Evolutionary conservation across 257 asterid genomes (phyloP).

Genomic region (Solanum paucissectum): DNA sequence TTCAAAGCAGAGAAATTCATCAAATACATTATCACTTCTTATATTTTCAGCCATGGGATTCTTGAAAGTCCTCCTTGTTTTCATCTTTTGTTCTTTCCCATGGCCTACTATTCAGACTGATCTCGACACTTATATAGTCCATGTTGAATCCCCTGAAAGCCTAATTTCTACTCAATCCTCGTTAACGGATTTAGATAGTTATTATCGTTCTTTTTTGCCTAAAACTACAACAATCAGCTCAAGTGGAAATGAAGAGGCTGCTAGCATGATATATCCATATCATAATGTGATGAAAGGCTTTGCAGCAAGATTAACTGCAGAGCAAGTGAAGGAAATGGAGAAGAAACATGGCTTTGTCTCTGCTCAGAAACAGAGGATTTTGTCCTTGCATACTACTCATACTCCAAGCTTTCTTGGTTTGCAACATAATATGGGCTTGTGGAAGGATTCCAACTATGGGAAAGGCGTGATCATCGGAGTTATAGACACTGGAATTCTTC

Average conservation of each 20-base stretch:
- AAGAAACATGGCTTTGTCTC: slow-evolving; percentile 17
- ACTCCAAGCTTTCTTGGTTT: slow-evolving; percentile 39
- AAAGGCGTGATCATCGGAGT: slow-evolving; percentile 44
- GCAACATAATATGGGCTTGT: slow-evolving; percentile 25
- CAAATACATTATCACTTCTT: neutral
- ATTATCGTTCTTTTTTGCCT: slow-evolving; percentile 30
- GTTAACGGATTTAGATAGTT: slow-evolving; percentile 4
- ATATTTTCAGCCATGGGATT: neutral
- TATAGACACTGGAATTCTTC: slow-evolving; percentile 29
- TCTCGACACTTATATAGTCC: slow-evolving; percentile 30
- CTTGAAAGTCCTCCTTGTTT: neutral
- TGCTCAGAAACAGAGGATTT: slow-evolving; percentile 15
- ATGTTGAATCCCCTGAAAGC: slow-evolving; percentile 7
- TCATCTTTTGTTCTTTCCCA: neutral
- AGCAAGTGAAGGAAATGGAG: slow-evolving; percentile 23
- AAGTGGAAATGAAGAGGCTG: neutral
- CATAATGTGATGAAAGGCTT: slow-evolving; percentile 31
- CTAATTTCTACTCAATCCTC: neutral
- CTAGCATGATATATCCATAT: slow-evolving; percentile 14
- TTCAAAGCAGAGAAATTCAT: neutral
- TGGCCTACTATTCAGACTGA: neutral
- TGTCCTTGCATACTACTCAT: slow-evolving; percentile 33
- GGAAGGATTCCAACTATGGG: slow-evolving; percentile 41
- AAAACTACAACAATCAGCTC: neutral
- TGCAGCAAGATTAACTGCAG: slow-evolving; percentile 29